These are phyloP conservation scores for Centrapalus pauciflorus DNA, from an alignment of 129 eudicot genomes.

Conservation along the genomic window DNA sequence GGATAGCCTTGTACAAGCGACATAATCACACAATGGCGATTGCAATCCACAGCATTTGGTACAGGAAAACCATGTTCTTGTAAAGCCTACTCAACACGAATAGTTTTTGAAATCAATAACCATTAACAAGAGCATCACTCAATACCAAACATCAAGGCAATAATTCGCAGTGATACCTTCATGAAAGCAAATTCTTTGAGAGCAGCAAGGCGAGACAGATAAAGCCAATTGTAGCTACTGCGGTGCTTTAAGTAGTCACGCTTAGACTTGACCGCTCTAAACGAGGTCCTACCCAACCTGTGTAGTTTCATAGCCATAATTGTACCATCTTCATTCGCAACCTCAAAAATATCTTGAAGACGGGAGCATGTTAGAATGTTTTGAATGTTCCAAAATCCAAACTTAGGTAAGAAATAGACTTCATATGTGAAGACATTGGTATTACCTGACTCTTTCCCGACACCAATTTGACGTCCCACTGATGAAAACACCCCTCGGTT, in stretches of 20 bases:
- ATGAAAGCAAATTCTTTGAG: conserved; percentile 94
- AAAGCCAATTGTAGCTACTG: conserved; percentile 85
- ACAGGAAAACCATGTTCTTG: conserved; percentile 92
- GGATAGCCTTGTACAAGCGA: conserved; percentile 94
- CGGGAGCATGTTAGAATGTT: background rate
- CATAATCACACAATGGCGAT: conserved; percentile 94
- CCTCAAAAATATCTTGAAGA: conserved; percentile 87
- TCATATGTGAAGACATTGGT: background rate
- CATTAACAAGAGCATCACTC: background rate
- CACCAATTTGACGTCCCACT: conserved; percentile 97
- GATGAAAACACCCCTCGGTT: conserved; percentile 79
- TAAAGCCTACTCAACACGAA: conserved; percentile 56
- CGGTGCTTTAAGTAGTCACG: conserved; percentile 95
- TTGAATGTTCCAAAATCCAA: background rate
- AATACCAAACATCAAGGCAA: too few species aligned
- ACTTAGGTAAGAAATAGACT: too few species aligned
- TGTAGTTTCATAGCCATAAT: conserved; percentile 90
- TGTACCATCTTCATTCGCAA: conserved; percentile 90
- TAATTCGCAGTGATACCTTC: conserved; percentile 52
- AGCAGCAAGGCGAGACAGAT: conserved; percentile 93
- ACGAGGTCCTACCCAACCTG: conserved; percentile 86
- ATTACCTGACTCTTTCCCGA: conserved; percentile 93
- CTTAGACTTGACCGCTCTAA: conserved; percentile 93
- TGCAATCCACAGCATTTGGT: conserved; percentile 91
- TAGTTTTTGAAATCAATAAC: background rate